A percentile compares a stretch with the other conserved stretches of the same genome.
Conservation (phyloP, 2,329 filamentous ascomycete species). For the Nemania diffusa region DNA sequence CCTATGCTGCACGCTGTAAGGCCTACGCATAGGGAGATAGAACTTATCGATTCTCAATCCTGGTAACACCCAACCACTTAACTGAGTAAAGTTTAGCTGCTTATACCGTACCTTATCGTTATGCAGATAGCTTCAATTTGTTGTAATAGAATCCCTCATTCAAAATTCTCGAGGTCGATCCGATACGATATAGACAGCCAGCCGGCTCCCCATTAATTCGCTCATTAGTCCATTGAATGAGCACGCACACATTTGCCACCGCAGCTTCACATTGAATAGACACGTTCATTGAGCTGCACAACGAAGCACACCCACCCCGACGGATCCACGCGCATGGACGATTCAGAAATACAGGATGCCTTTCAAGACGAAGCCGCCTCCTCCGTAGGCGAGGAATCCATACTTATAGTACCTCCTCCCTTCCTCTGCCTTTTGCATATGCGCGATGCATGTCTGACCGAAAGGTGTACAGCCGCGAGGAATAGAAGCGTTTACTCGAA, state of each 20-base stretch:
- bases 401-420: constrained; percentile 46
- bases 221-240: background rate
- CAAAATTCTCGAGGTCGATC: constrained; percentile 35
- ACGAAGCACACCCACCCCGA: constrained; percentile 13
- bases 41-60: constrained; percentile 19
- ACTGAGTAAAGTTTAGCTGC: constrained; percentile 4
- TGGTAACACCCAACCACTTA: constrained; percentile 3
- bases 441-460: constrained; percentile 31
- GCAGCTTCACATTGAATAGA: background rate
- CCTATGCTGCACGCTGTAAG: no score
- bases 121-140: constrained; percentile 19
- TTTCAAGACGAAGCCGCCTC: constrained; percentile 48
- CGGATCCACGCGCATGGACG: constrained; percentile 49
- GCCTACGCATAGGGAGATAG: no score
- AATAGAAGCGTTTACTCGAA: constrained; percentile 91
- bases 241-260: background rate
- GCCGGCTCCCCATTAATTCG: background rate
- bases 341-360: constrained; percentile 49
- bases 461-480: constrained; percentile 74
- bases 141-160: constrained; percentile 31
- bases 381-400: constrained; percentile 49
- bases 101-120: background rate
- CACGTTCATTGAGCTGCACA: constrained; percentile 4
- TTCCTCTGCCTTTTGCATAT: background rate
- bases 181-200: constrained; percentile 13